A percentile compares a stretch with the other conserved stretches of the same genome.
phyloP scores from a whole-genome alignment of 495 filamentous ascomycete genomes.

The Haplographium delicatum region DNA sequence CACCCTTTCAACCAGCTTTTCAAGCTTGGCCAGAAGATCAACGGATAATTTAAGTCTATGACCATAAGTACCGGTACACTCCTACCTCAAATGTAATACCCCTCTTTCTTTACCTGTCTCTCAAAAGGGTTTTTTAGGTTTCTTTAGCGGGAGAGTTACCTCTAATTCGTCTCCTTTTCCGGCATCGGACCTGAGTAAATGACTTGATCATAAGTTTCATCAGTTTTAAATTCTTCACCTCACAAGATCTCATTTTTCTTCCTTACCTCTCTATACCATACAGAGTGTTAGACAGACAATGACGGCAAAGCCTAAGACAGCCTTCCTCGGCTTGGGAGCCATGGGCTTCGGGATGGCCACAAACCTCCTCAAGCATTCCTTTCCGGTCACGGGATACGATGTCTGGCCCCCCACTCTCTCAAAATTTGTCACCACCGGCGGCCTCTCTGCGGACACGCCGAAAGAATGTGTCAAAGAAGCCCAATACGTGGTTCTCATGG shows the following conservation, averaged over 20 bases:
- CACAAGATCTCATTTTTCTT: neutral
- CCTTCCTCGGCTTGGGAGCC: slow-evolving; percentile 80
- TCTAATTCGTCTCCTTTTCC: no score
- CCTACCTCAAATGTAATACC: no score
- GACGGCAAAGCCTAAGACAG: slow-evolving; percentile 25
- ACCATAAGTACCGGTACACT: no score
- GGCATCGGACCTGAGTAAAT: neutral
- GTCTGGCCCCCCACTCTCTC: slow-evolving; percentile 69
- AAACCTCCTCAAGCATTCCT: slow-evolving; percentile 64
- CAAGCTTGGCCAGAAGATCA: no score
- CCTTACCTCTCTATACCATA: no score
- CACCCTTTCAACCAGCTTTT: no score
- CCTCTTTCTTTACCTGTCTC: no score
- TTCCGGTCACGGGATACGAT: slow-evolving; percentile 69
- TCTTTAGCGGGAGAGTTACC: no score
- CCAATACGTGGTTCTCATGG: slow-evolving; percentile 69
- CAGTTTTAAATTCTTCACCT: neutral
- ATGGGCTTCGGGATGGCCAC: slow-evolving; percentile 85
- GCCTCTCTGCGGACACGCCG: slow-evolving; percentile 54
- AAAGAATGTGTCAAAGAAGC: slow-evolving; percentile 57
- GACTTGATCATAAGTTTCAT: no score
- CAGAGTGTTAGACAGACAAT: neutral
- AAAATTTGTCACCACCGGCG: slow-evolving; percentile 61
- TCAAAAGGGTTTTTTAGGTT: no score
- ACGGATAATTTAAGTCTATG: no score